These are phyloP conservation scores for Rutidosis leptorrhynchoides DNA, from an alignment of 129 eudicot species.

Conservation along the genomic window DNA sequence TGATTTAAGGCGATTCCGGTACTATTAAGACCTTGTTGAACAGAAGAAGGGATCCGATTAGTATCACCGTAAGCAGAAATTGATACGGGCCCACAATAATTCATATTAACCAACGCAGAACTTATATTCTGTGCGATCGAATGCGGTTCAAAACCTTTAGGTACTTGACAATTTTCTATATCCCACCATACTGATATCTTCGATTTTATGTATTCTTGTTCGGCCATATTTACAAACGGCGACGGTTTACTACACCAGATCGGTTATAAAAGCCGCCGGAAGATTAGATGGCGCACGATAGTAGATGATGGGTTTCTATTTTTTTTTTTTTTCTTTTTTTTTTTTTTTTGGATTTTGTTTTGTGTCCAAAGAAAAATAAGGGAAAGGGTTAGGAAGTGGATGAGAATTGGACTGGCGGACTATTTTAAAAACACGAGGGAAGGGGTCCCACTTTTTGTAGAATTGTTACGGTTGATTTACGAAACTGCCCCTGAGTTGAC, in stretches of 20 bases:
- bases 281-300: neutral
- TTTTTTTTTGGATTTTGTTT: neutral
- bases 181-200: conserved; percentile 98
- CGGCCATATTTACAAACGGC: conserved; percentile 17
- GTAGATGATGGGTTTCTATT: neutral
- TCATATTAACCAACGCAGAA: conserved; percentile 63
- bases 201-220: conserved; percentile 55
- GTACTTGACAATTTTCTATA: conserved; percentile 93
- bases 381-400: neutral
- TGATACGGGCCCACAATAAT: conserved; percentile 77
- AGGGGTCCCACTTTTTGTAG: neutral
- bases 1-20: conserved; percentile 88
- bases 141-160: conserved; percentile 71
- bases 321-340: no score
- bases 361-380: neutral
- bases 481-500: neutral
- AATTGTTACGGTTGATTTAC: neutral
- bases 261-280: neutral
- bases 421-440: neutral
- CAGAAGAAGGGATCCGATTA: conserved; percentile 49
- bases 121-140: conserved; percentile 85
- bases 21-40: conserved; percentile 83
- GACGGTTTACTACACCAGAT: conserved; percentile 5
- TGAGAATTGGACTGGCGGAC: neutral
- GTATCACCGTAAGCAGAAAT: conserved; percentile 90